phyloP scores from a whole-genome alignment of 2,329 filamentous ascomycete genomes.

The Pseudodiploospora longispora region DNA sequence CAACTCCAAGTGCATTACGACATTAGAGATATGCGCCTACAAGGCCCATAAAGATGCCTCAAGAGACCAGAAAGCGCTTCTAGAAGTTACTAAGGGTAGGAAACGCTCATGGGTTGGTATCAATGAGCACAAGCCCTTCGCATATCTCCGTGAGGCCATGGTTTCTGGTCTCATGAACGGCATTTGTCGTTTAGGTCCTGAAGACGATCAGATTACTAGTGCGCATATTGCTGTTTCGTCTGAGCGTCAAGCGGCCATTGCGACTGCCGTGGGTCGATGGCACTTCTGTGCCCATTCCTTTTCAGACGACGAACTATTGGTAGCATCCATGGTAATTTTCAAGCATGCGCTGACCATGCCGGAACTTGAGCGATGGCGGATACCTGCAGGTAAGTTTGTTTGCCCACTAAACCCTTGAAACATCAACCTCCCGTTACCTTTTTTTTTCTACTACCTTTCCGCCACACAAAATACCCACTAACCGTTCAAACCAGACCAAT shows the following conservation, averaged over 20 bases:
- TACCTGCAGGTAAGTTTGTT: conserved; percentile 59
- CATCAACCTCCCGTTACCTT: conserved; percentile 1
- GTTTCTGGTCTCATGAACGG: conserved; percentile 84
- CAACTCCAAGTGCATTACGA: conserved; percentile 62
- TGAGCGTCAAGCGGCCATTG: conserved; percentile 58
- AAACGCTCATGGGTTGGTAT: conserved; percentile 91
- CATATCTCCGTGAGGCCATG: conserved; percentile 87
- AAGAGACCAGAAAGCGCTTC: conserved; percentile 62
- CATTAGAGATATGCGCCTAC: conserved; percentile 76
- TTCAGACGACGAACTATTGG: conserved; percentile 80
- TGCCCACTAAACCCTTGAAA: background rate
- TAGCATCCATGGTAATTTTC: conserved; percentile 81
- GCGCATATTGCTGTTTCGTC: conserved; percentile 61
- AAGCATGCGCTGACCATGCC: conserved; percentile 78
- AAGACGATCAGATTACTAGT: conserved; percentile 53
- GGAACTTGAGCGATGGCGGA: conserved; percentile 71
- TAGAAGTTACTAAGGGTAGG: conserved; percentile 65
- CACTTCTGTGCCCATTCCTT: conserved; percentile 85
- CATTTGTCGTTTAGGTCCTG: conserved; percentile 66
- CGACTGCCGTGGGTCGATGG: conserved; percentile 68
- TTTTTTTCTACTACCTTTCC: background rate
- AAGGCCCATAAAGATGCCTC: conserved; percentile 69
- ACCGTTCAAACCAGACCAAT: conserved; percentile 49
- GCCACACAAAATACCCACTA: background rate
- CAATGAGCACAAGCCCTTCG: conserved; percentile 76